Evolutionary conservation across 108 stramenopile species (phyloP).

Genomic region (Skeletonema potamos): DNA sequence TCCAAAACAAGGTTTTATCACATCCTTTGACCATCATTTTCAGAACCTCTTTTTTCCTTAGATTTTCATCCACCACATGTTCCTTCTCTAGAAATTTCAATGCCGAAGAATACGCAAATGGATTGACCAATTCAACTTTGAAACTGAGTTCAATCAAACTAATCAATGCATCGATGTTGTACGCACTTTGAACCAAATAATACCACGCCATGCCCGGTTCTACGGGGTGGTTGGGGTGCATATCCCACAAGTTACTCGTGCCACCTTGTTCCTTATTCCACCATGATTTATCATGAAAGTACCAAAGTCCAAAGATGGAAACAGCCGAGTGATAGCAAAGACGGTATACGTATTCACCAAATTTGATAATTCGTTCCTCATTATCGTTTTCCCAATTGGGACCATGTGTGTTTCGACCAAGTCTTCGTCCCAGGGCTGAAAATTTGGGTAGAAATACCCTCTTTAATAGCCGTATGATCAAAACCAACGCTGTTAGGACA

Average conservation of each 20-base stretch:
- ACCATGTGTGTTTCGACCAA: slow-evolving; percentile 69
- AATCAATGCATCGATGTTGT: slow-evolving; percentile 84
- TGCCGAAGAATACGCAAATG: slow-evolving; percentile 36
- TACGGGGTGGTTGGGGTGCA: slow-evolving; percentile 69
- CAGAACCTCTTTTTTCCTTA: slow-evolving; percentile 17
- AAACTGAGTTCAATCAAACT: slow-evolving; percentile 69
- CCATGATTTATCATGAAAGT: slow-evolving; percentile 69
- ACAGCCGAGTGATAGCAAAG: slow-evolving; percentile 71
- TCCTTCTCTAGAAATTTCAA: slow-evolving; percentile 36
- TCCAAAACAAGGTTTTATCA: slow-evolving; percentile 24
- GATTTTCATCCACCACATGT: slow-evolving; percentile 27
- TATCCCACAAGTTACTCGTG: slow-evolving; percentile 54
- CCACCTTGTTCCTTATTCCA: slow-evolving; percentile 53
- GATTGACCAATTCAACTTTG: slow-evolving; percentile 32
- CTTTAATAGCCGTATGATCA: slow-evolving; percentile 60
- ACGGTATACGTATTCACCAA: slow-evolving; percentile 90
- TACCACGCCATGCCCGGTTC: slow-evolving; percentile 86
- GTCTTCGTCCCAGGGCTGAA: slow-evolving; percentile 51
- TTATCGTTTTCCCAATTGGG: slow-evolving; percentile 60
- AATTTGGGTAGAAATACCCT: slow-evolving; percentile 56
- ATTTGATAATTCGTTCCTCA: slow-evolving; percentile 69
- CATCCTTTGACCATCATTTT: slow-evolving; percentile 21
- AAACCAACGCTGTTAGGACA: slow-evolving; percentile 44
- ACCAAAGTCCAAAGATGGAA: slow-evolving; percentile 55
- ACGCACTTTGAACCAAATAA: slow-evolving; percentile 80